These are phyloP conservation scores for Thyridium curvatum DNA, from an alignment of 2,329 filamentous ascomycete species.

Conservation along the genomic window DNA sequence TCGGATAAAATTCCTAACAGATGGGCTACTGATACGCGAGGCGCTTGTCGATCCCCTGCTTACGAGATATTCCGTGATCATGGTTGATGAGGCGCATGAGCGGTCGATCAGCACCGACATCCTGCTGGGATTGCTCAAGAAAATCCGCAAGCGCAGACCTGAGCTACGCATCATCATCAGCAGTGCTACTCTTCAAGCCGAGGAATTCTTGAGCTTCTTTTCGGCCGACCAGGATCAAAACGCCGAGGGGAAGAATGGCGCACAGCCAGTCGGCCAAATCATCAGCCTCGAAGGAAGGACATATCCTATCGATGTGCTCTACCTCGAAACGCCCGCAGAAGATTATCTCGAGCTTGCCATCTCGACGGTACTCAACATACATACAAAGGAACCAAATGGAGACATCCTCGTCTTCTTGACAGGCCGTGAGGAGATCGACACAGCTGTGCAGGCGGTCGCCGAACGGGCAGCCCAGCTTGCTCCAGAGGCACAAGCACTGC, in stretches of 20 bases:
- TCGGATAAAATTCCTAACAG: conserved; percentile 90
- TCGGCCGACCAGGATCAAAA: conserved; percentile 29
- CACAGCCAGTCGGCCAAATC: conserved; percentile 45
- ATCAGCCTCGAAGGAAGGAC: conserved; percentile 82
- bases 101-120: conserved; percentile 89
- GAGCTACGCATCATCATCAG: conserved; percentile 86
- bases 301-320: conserved; percentile 83
- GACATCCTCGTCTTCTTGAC: conserved; percentile 91
- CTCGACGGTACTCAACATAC: conserved; percentile 81
- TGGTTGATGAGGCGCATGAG: conserved; percentile 97
- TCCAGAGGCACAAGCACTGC: conserved; percentile 50
- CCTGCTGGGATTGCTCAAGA: conserved; percentile 82
- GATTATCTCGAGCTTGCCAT: conserved; percentile 83
- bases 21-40: conserved; percentile 85
- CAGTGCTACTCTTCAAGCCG: conserved; percentile 87
- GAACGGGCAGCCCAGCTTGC: conserved; percentile 61
- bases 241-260: conserved; percentile 19
- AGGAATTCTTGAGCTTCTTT: conserved; percentile 81
- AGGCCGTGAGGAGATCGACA: conserved; percentile 88
- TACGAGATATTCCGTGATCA: conserved; percentile 88
- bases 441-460: conserved; percentile 69
- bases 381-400: conserved; percentile 70
- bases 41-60: conserved; percentile 88
- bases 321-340: conserved; percentile 69
- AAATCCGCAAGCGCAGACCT: conserved; percentile 72